Base-by-base conservation (phyloP, 352 stramenopile genomes). In the Globisporangium paroecandrum region DNA sequence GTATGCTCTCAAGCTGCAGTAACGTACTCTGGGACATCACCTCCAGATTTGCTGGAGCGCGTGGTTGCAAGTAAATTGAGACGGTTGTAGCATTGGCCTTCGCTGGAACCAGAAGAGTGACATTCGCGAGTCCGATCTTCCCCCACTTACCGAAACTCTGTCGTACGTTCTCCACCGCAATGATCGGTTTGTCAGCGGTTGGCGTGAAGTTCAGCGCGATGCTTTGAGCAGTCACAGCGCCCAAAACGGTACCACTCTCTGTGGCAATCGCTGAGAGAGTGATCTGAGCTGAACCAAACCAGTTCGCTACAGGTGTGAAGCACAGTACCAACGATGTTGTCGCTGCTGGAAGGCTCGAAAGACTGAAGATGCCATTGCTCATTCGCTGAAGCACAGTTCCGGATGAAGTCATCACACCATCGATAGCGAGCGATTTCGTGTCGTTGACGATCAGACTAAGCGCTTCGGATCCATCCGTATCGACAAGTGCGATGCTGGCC, bases 391-490 rank as follows among this genome's bases (percentile, higher is more conserved):
- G 72, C 18, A 57, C 59, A 1, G 58, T 57, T 9, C 77, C 74
- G 10, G 61, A 64, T n/a, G 24, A 51, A 22, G 66, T 65, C 65
- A 79, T 69, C 0, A 81, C 63, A 0, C 69, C 54, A 1, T 70
- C 66, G 8, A 85, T 61, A 4, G 66, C 73, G 12, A 13, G 43
- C n/a, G 64, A 55, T n/a, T 38, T 69, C 3, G 36, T n/a, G 60
- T 78, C 73, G 2, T 46, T 69, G 29, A 89, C 38, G 9, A 77
- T 22, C 4, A 89, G 62, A 1, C 62, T 64, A 1, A 89, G 69
- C 8, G 59, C 49, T 56, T 89, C 81, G 0, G 81, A 89, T 1
- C 59, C 77, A 29, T 88, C 81, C 7, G 66, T 71, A 51, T 88
- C 79, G 0, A 65, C 69, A 4, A 85, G 61, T 3, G 65, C 41